Percentiles rank a stretch among this genome's conserved stretches.
These are phyloP conservation scores for Ceratobasidium theobromae DNA, from an alignment of 1,284 basidiomycete genomes.

Conservation along the genomic window DNA sequence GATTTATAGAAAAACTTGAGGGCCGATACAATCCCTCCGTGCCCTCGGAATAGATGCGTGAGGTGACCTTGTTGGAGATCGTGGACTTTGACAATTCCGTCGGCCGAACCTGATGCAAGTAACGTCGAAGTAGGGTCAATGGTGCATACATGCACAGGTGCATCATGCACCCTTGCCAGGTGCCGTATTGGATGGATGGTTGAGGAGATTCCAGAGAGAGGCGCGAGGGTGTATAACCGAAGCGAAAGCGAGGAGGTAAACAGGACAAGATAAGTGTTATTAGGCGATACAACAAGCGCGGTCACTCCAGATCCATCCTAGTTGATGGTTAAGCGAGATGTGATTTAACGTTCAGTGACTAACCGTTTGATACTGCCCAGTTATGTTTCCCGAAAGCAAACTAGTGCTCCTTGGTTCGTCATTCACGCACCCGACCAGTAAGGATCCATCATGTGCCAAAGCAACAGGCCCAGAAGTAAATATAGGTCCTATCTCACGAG, in stretches of 20 bases:
- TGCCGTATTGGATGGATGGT: conserved; percentile 54
- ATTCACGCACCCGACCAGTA: conserved; percentile 82
- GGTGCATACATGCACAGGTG: conserved; percentile 87
- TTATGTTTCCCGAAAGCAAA: conserved; percentile 66
- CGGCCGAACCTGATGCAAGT: conserved; percentile 92
- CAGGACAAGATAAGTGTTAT: conserved; percentile 49
- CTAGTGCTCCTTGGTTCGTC: conserved; percentile 86
- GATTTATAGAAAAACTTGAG: conserved; percentile 74
- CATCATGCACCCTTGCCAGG: conserved; percentile 82
- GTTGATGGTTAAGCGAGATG: background rate
- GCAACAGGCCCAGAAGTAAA: conserved; percentile 88
- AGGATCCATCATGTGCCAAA: conserved; percentile 74
- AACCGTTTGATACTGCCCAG: conserved; percentile 82
- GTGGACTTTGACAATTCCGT: conserved; percentile 97
- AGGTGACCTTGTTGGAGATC: conserved; percentile 84
- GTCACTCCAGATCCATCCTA: conserved; percentile 56
- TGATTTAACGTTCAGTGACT: conserved; percentile 43
- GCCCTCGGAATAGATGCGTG: conserved; percentile 95
- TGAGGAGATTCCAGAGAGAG: conserved; percentile 56
- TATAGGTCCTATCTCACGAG: conserved; percentile 69
- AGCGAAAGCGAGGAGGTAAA: conserved; percentile 74
- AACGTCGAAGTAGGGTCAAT: conserved; percentile 86
- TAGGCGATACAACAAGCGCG: conserved; percentile 42
- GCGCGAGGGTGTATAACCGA: conserved; percentile 39
- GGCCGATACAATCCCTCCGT: conserved; percentile 93